Percentiles rank a stretch among this genome's conserved stretches.
phyloP scores from a whole-genome alignment of 768 basidiomycete species.

The Tricholoma matsutake region DNA sequence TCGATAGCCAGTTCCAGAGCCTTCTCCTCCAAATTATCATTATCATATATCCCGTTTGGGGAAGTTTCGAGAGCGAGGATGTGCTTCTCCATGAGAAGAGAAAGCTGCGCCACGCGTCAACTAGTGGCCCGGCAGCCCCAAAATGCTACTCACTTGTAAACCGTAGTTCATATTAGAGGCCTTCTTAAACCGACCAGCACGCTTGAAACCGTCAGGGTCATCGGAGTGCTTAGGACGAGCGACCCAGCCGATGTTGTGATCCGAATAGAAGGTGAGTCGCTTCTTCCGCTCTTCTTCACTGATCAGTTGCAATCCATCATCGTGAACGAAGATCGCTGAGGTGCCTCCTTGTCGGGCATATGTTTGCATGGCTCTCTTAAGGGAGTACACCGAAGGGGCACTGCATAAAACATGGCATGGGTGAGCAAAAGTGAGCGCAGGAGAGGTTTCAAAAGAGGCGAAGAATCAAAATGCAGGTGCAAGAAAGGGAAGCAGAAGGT shows the following conservation, averaged over 20 bases:
- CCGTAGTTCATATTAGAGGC: constrained; percentile 89
- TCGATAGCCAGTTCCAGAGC: constrained; percentile 75
- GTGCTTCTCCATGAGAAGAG: constrained; percentile 58
- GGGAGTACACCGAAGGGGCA: constrained; percentile 68
- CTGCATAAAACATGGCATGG: constrained; percentile 33
- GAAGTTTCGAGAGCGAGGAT: constrained; percentile 44
- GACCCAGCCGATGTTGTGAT: constrained; percentile 80
- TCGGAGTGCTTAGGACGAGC: constrained; percentile 72
- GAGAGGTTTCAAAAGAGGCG: constrained; percentile 8
- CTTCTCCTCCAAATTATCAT: constrained; percentile 59
- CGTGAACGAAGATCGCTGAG: constrained; percentile 76
- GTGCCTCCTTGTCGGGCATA: constrained; percentile 89
- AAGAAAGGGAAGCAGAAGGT: background rate
- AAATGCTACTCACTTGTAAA: constrained; percentile 31
- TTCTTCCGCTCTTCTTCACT: constrained; percentile 57
- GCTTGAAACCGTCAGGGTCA: constrained; percentile 64
- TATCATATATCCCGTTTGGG: constrained; percentile 34
- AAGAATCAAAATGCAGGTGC: background rate
- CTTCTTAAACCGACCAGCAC: constrained; percentile 90
- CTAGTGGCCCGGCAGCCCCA: background rate
- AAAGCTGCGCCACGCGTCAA: constrained; percentile 42
- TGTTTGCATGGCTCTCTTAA: constrained; percentile 88
- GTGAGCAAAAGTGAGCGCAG: constrained; percentile 1
- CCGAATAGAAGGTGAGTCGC: constrained; percentile 71
- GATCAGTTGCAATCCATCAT: constrained; percentile 77